Base-by-base conservation (phyloP, 306 rosid species). In the Rosa persica region DNA sequence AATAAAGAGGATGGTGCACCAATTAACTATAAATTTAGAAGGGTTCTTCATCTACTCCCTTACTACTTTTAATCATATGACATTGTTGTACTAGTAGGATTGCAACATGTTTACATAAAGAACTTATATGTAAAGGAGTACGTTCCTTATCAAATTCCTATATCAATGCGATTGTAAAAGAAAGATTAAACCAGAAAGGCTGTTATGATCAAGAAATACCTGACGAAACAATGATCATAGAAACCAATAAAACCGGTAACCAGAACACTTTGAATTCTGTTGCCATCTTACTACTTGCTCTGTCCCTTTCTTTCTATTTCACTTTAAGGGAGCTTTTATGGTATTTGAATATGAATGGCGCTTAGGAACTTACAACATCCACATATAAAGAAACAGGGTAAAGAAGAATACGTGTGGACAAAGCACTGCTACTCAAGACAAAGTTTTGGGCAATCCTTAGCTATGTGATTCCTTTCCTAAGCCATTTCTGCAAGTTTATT, bases 381-480 rank as follows among this genome's bases (percentile, higher is more conserved):
- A 46, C 60, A 75, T 85, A 89, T 82, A 86, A 86, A 81, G 79
- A 68, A 73, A 25, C 42, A 43, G 23, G 40, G 75, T n/a, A 47
- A 65, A 70, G 82, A 86, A 72, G 98, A 87, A 85, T 88, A 89
- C 87, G 91, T 88, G 87, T 17, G 80, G 67, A 76, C 76, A 67
- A 67, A 83, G 84, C 81, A 76, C 76, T 83, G 30, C 81, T 30
- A 73, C 8, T 39, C 40, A 0, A 76, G 71, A 83, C n/a, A 81
- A 84, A 15, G 79, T 73, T 74, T 58, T 68, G 17, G 39, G 48
- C 44, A 74, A 78, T 68, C 8, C 62, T 23, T 36, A 46, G 40
- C 44, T 20, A 52, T 75, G 61, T 39, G 75, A 88, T 95, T 86
- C 98, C 74, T 90, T 91, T 65, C 97, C 90, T 87, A 51, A 44